phyloP scores from a whole-genome alignment of 306 rosid genomes.

The Styphnolobium japonicum region DNA sequence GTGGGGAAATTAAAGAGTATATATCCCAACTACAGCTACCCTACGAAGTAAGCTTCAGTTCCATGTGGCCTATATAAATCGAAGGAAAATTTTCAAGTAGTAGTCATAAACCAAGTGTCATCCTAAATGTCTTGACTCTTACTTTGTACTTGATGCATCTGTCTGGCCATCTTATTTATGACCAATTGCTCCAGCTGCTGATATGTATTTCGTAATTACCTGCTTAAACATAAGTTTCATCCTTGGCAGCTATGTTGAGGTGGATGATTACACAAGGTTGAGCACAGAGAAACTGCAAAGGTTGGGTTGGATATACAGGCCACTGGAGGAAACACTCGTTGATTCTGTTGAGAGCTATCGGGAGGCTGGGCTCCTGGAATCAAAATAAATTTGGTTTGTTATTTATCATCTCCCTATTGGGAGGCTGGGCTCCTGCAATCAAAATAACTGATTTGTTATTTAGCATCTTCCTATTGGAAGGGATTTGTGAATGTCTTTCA shows the following conservation, averaged over 20 bases:
- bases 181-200: neutral
- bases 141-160: neutral
- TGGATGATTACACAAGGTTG: neutral
- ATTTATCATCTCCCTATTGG: neutral
- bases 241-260: constrained; percentile 44
- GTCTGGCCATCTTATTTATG: neutral
- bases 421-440: neutral
- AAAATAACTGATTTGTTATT: neutral
- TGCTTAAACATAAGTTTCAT: neutral
- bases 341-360: constrained; percentile 57
- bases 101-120: neutral
- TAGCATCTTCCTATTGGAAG: neutral
- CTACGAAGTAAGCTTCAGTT: constrained; percentile 53
- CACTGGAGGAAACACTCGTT: constrained; percentile 52
- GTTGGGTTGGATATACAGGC: constrained; percentile 60
- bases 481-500: constrained; percentile 9
- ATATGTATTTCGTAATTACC: neutral
- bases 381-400: constrained; percentile 2
- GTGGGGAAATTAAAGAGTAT: constrained; percentile 49
- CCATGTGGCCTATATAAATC: neutral
- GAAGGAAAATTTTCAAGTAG: neutral
- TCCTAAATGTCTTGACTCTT: neutral
- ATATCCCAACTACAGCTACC: constrained; percentile 62
- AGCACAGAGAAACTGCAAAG: constrained; percentile 54
- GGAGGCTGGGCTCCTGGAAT: constrained; percentile 32